phyloP scores from a whole-genome alignment of 2,329 filamentous ascomycete species.

The Alternaria gaisen region DNA sequence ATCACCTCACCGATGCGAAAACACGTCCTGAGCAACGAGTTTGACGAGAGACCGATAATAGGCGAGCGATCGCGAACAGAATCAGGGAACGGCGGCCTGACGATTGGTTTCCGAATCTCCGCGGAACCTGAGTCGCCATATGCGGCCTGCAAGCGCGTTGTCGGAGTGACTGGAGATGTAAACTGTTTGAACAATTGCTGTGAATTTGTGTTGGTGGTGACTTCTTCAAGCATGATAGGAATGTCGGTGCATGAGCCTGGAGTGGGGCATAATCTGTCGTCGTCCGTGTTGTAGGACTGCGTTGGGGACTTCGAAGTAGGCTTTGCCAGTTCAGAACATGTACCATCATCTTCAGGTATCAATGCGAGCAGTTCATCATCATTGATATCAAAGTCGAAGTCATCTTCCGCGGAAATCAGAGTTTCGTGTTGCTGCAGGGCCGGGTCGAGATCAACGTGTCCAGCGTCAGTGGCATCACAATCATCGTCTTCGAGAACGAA shows the following conservation, averaged over 20 bases:
- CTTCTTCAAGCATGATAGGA: not conserved
- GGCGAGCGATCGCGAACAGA: slow-evolving; percentile 62
- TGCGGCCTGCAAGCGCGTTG: slow-evolving; percentile 22
- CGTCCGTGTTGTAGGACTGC: not conserved
- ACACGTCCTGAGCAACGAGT: slow-evolving; percentile 64
- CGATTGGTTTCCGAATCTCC: slow-evolving; percentile 54
- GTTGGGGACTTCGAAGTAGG: slow-evolving; percentile 6
- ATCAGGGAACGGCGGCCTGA: slow-evolving; percentile 61
- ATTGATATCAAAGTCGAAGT: slow-evolving; percentile 34
- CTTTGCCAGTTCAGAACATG: not conserved
- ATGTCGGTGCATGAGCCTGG: not conserved
- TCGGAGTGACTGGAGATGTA: slow-evolving; percentile 35
- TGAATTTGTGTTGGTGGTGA: not conserved
- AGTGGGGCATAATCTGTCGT: not conserved
- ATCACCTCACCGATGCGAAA: slow-evolving; percentile 71
- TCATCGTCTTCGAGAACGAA: not conserved
- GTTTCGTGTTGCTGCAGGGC: not conserved
- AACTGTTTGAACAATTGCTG: slow-evolving; percentile 24
- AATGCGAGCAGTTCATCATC: slow-evolving; percentile 37
- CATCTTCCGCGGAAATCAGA: slow-evolving; percentile 12
- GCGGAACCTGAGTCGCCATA: slow-evolving; percentile 3
- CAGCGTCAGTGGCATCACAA: not conserved
- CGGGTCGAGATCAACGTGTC: not conserved
- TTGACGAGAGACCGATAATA: slow-evolving; percentile 62
- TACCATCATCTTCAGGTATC: slow-evolving; percentile 7